Evolutionary conservation across 257 asterid genomes (phyloP).

Genomic region (Capsicum pubescens): DNA sequence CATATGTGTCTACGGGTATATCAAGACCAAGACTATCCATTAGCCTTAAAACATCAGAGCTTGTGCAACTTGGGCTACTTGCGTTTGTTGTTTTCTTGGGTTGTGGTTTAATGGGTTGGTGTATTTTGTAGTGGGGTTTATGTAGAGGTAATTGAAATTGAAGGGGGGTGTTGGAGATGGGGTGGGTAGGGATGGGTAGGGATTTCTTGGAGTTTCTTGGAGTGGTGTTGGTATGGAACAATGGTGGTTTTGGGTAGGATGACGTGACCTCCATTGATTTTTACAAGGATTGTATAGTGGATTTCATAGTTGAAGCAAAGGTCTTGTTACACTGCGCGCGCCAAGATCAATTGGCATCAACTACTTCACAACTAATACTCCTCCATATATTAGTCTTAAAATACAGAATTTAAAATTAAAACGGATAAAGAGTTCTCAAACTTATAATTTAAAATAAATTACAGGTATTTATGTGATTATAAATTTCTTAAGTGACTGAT

Average conservation of each 20-base stretch:
- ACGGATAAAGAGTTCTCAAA: too few species aligned
- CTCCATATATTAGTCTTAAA: too few species aligned
- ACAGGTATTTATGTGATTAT: background rate
- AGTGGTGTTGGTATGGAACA: background rate
- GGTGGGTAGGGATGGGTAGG: background rate
- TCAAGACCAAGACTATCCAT: constrained; percentile 66
- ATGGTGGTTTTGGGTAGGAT: constrained; percentile 25
- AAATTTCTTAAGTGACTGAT: too few species aligned
- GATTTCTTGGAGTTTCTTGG: constrained; percentile 7
- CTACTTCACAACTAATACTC: too few species aligned
- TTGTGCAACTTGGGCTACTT: constrained; percentile 39
- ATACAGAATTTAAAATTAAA: too few species aligned
- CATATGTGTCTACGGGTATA: constrained; percentile 53
- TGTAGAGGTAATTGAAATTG: constrained; percentile 55
- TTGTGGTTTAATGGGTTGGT: constrained; percentile 35
- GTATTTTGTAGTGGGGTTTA: constrained; percentile 47
- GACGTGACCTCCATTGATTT: constrained; percentile 34
- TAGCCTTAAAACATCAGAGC: constrained; percentile 65
- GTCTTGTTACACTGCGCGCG: background rate
- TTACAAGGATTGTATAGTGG: background rate
- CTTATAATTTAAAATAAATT: background rate
- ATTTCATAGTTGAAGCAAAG: constrained; percentile 5
- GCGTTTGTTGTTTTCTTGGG: constrained; percentile 30
- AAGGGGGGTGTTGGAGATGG: constrained; percentile 37
- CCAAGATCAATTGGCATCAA: background rate